Base-by-base conservation (phyloP, 306 rosid genomes). In the Urtica urens region DNA sequence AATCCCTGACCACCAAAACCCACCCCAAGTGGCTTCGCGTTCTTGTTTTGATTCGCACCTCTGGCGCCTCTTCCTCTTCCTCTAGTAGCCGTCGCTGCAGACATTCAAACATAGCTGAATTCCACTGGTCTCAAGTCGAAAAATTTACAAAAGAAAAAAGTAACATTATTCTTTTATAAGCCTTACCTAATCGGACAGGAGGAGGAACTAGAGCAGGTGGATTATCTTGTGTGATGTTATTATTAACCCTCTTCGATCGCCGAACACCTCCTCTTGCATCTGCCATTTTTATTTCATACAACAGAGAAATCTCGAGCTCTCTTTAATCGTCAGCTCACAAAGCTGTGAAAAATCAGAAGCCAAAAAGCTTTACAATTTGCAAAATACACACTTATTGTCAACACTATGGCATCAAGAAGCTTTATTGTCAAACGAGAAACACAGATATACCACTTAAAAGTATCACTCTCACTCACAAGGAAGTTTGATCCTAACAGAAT, bases 181-280 rank as follows among this genome's bases (percentile, higher is more conserved):
- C 45, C 33, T 58, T 70, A 58, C 75, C 75, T 48, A 58, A 58
- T 53, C 63, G 41, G 46, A 53, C 39, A 42, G 56, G 42, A 57
- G 71, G 57, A 38, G 75, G 66, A 70, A 70, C 75, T 59, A 70
- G n/a, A 35, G 42, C 38, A 23, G 63, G 47, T 52, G 71, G 71
- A 53, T 51, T 59, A 20, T 64, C 75, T 19, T 53, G 67, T 33
- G 19, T 71, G n/a, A n/a, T n/a, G n/a, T n/a, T n/a, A 35, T 70
- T 63, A 46, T 70, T 70, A 48, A 70, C 64, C 52, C 75, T 63
- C 71, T 70, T 70, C 43, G 75, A 70, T 33, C 75, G 71, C 40
- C 75, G 71, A 70, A 70, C 71, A 33, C 71, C 71, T 53, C 71
- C 48, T 58, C 75, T 70, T 37, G 55, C 51, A 58, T 70, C 71